phyloP scores from a whole-genome alignment of 176 grass and related monocot genomes.

The Pontederia crassipes region DNA sequence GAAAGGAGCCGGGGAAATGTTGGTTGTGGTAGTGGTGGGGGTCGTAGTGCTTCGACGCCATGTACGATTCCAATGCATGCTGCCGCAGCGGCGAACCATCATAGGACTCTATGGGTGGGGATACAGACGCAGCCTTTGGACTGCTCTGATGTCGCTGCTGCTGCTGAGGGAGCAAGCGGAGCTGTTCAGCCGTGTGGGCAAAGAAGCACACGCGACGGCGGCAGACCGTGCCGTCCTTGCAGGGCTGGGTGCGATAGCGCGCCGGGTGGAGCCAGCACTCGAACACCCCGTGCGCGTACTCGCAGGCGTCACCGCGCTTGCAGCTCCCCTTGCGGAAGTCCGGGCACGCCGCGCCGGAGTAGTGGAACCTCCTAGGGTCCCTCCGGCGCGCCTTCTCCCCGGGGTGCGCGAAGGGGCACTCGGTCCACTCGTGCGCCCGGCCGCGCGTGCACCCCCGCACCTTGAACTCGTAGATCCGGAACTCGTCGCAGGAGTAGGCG shows the following conservation, averaged over 20 bases:
- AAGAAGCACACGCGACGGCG: slow-evolving; percentile 16
- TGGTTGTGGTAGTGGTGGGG: neutral
- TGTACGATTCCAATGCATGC: slow-evolving; percentile 5
- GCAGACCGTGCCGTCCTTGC: slow-evolving; percentile 15
- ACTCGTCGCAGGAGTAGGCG: slow-evolving; percentile 24
- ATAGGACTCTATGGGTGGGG: neutral
- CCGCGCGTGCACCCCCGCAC: slow-evolving; percentile 32
- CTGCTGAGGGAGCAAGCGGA: slow-evolving; percentile 11
- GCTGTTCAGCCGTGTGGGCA: slow-evolving; percentile 8
- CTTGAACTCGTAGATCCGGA: slow-evolving; percentile 63
- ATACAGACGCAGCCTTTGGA: neutral
- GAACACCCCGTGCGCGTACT: slow-evolving; percentile 13
- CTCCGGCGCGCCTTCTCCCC: slow-evolving; percentile 42
- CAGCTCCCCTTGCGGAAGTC: slow-evolving; percentile 19
- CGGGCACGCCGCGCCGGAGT: slow-evolving; percentile 31
- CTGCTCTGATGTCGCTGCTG: neutral
- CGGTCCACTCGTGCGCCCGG: slow-evolving; percentile 30
- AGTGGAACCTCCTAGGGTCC: slow-evolving; percentile 30
- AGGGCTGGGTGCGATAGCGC: slow-evolving; percentile 12
- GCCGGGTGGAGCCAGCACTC: slow-evolving; percentile 15
- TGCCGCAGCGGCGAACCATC: slow-evolving; percentile 8
- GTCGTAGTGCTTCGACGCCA: neutral
- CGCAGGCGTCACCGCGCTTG: slow-evolving; percentile 14
- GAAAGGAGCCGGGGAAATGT: neutral
- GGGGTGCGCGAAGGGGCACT: slow-evolving; percentile 49